These are phyloP conservation scores for Blastocystis sp. DNA, from an alignment of 352 stramenopile species.

Conservation along the genomic window DNA sequence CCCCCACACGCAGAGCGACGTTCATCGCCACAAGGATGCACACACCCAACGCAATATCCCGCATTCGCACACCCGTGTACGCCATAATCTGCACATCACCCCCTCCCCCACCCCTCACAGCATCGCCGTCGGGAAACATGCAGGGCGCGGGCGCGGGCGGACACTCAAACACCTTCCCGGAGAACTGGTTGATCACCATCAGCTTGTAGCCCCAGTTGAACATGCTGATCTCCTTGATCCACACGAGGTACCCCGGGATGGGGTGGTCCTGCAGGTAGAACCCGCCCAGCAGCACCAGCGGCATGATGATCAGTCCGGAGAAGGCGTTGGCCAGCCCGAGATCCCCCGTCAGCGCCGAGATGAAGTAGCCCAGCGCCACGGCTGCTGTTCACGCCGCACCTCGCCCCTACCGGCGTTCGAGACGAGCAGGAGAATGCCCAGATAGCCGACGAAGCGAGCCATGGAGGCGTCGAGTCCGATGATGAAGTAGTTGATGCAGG, in stretches of 20 bases:
- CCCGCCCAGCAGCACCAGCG: constrained; percentile 58
- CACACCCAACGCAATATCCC: constrained; percentile 37
- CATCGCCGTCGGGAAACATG: constrained; percentile 27
- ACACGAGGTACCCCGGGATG: constrained; percentile 47
- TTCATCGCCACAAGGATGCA: constrained; percentile 58
- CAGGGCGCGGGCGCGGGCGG: constrained; percentile 46
- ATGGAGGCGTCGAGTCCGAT: constrained; percentile 44
- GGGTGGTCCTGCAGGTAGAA: constrained; percentile 57
- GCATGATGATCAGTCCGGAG: constrained; percentile 33
- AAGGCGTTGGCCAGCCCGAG: constrained; percentile 55
- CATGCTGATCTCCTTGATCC: constrained; percentile 66
- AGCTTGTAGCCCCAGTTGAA: constrained; percentile 69
- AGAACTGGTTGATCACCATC: constrained; percentile 60
- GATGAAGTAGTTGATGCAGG: constrained; percentile 59
- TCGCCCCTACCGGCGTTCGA: constrained; percentile 51
- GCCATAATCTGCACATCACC: constrained; percentile 28
- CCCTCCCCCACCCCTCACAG: background rate
- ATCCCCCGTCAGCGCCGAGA: constrained; percentile 46
- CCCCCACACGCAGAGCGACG: background rate
- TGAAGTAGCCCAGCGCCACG: constrained; percentile 59
- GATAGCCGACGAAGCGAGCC: constrained; percentile 42
- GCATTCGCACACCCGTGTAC: constrained; percentile 12
- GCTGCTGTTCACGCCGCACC: constrained; percentile 7
- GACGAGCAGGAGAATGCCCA: constrained; percentile 59
- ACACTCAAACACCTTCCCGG: constrained; percentile 57